Base-by-base conservation (phyloP, 2,329 filamentous ascomycete species). In the Colletotrichum australisinense region DNA sequence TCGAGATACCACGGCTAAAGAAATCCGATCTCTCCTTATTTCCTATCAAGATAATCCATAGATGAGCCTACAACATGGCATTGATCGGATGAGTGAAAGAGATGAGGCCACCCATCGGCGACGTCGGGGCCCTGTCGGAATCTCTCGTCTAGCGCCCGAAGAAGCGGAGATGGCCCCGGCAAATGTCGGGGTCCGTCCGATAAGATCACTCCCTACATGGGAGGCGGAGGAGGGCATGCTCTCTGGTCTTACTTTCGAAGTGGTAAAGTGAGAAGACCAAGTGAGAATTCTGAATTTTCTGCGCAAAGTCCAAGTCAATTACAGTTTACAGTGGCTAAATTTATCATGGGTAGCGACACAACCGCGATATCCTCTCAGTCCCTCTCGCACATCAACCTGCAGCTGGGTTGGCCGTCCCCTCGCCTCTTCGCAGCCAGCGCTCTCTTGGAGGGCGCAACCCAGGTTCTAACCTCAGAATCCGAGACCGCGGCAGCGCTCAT, bases 351-450 rank as follows among this genome's bases (percentile, higher is more conserved):
- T 0, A 57, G 63, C 1, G 35, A 35, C 32, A 49, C 38, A 12
- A 7, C 55, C 7, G 2, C 5, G 9, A 5, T 2, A 16, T 8
- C 35, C 4, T 22, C 55, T n/a, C 24, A 63, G 5, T 22, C 32
- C 14, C 60, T 77, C 14, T 81, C 81, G 26, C 83, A 83, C 30
- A 92, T 93, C 80, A 93, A 93, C 78, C 85, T 93, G 67, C 84
- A 92, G 68, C 87, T 90, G 49, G 93, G 93, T 77, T 94, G 93
- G 92, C 93, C 93, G 0, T 87, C 86, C 0, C 83, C 86, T 0
- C 76, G 80, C n/a, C 88, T 97, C 5, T 88, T 97, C 12, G 93
- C 94, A 11, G 88, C 89, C 2, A 80, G 86, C 5, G 85, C 91
- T 19, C 87, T 97, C 67, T 86, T 89, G 32, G 83, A 84, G n/a